Evolutionary conservation across 257 asterid genomes (phyloP).

Genomic region (Parsonsia alboflavescens): DNA sequence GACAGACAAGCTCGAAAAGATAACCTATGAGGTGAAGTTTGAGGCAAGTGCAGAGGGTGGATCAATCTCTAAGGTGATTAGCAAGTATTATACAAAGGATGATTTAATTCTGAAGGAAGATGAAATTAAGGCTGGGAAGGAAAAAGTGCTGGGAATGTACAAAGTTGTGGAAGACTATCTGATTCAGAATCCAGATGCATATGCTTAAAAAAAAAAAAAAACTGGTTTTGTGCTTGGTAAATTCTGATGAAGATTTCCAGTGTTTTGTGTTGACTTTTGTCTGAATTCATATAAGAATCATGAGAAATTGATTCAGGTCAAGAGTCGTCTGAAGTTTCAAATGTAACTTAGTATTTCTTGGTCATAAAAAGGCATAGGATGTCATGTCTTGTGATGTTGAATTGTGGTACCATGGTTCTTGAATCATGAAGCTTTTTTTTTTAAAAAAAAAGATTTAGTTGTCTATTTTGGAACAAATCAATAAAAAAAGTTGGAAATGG

Average conservation of each 20-base stretch:
- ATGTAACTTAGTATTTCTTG: background rate
- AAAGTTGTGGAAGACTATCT: constrained; percentile 1
- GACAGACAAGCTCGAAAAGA: background rate
- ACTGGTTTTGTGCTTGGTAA: no score
- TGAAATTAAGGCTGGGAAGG: constrained; percentile 6
- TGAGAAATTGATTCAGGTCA: background rate
- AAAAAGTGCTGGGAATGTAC: constrained; percentile 3
- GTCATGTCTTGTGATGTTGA: no score
- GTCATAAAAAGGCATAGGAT: no score
- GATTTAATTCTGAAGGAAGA: background rate
- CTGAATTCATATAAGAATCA: background rate
- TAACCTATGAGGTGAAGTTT: background rate
- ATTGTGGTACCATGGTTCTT: no score
- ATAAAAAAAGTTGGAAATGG: no score
- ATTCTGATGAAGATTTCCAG: background rate
- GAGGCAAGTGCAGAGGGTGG: constrained; percentile 7
- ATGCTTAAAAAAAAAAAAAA: constrained; percentile 3
- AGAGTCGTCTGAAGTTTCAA: background rate
- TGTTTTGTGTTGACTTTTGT: background rate
- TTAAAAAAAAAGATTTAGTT: no score
- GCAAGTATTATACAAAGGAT: constrained; percentile 5
- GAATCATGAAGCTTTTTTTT: no score
- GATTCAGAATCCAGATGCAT: constrained; percentile 4
- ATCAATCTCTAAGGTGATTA: constrained; percentile 2
- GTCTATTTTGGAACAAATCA: no score